phyloP scores from a whole-genome alignment of 805 yeast species.

The Sugiyamaella lignohabitans region DNA sequence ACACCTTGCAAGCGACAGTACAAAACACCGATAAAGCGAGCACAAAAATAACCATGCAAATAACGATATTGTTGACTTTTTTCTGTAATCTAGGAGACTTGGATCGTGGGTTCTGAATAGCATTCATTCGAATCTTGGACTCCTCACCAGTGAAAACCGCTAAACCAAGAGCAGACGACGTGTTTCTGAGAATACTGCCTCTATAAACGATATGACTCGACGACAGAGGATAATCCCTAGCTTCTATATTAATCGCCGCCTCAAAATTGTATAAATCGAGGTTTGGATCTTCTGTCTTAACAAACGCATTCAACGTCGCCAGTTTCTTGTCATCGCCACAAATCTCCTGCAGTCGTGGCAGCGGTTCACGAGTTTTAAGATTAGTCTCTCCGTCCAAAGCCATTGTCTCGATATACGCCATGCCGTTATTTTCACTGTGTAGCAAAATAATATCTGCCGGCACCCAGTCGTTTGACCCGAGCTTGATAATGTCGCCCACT shows the following conservation, averaged over 20 bases:
- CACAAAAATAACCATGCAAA: conserved; percentile 83
- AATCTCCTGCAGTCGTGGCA: conserved; percentile 49
- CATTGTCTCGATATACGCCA: conserved; percentile 86
- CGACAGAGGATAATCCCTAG: conserved; percentile 52
- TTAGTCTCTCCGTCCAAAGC: conserved; percentile 97
- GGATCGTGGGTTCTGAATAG: conserved; percentile 78
- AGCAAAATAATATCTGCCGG: conserved; percentile 85
- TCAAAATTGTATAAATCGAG: conserved; percentile 86
- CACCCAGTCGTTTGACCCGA: conserved; percentile 79
- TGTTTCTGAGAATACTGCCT: conserved; percentile 85
- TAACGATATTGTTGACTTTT: conserved; percentile 73
- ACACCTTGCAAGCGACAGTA: conserved; percentile 66
- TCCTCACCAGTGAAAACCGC: conserved; percentile 95
- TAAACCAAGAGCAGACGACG: conserved; percentile 64
- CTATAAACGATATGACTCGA: conserved; percentile 82
- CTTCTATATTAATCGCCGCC: conserved; percentile 45
- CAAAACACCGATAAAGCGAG: conserved; percentile 68
- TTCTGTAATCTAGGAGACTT: conserved; percentile 90
- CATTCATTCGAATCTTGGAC: conserved; percentile 91
- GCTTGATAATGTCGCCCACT: conserved; percentile 80
- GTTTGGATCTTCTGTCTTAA: conserved; percentile 87
- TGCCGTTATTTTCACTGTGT: conserved; percentile 60
- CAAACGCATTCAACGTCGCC: conserved; percentile 36
- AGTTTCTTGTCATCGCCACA: conserved; percentile 46
- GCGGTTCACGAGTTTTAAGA: conserved; percentile 67